These are phyloP conservation scores for Cytidiella melzeri DNA, from an alignment of 768 basidiomycete species.

Conservation along the genomic window DNA sequence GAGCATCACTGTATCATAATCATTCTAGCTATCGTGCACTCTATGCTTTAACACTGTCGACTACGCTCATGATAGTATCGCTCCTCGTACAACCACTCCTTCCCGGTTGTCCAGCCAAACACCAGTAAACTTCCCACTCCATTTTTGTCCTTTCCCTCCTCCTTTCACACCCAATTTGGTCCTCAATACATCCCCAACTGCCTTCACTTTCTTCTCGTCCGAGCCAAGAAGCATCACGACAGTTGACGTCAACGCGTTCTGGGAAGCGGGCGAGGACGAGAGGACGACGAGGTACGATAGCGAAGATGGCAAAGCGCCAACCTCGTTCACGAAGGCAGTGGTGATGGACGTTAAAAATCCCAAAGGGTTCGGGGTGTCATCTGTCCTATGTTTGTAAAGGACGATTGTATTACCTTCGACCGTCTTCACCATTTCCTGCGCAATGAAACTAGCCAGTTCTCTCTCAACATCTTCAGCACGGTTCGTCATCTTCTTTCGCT, in stretches of 20 bases:
- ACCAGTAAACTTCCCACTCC: constrained; percentile 71
- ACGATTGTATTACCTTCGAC: constrained; percentile 31
- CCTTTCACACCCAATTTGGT: constrained; percentile 59
- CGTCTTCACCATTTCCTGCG: constrained; percentile 27
- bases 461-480: constrained; percentile 62
- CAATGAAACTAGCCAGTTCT: constrained; percentile 53
- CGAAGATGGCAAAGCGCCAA: constrained; percentile 16
- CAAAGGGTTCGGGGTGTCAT: constrained; percentile 54
- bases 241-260: constrained; percentile 40
- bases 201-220: constrained; percentile 54
- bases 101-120: constrained; percentile 53
- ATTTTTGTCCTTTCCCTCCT: constrained; percentile 68
- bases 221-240: constrained; percentile 57
- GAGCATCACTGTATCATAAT: no score
- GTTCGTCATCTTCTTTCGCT: constrained; percentile 60
- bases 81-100: constrained; percentile 30
- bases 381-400: constrained; percentile 51
- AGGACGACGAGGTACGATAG: constrained; percentile 44
- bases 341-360: constrained; percentile 55
- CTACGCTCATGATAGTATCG: no score
- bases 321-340: constrained; percentile 32
- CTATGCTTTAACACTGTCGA: no score
- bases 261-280: constrained; percentile 57
- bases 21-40: no score
- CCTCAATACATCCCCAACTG: constrained; percentile 51